Base-by-base conservation (phyloP, 1,139 yeast species). In the Chernovozyma aurita region DNA sequence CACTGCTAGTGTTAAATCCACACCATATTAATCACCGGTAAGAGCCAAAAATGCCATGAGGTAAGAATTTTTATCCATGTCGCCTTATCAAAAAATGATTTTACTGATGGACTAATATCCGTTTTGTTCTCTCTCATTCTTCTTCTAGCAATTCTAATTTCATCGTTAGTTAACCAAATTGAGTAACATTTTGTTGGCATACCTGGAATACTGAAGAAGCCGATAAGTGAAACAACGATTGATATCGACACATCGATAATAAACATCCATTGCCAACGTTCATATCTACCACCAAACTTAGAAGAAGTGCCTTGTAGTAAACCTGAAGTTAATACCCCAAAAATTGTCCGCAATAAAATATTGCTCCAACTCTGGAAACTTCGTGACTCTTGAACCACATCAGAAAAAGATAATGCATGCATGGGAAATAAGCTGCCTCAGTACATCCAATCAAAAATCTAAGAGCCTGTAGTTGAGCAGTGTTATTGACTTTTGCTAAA, bases 191-290 rank as follows among this genome's bases (percentile, higher is more conserved):
- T 61, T 36, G 61, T 51, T 17, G 85, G 85, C 18, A 78, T 74
- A 21, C 82, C 84, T 2, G 85, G 85, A 40, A 76, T 57, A 42
- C 67, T 45, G 46, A 71, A 73, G 45, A 79, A 67, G 0, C 88
- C 88, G 41, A 78, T 55, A 17, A 82, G 20, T 12, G 84, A 87
- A 35, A 83, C 76, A 3, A 64, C 73, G 21, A 80, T 49, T 2
- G 87, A 76, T 28, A 80, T 65, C 32, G 77, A 55, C 8, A 81
- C 83, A 54, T 81, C 87, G 42, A 82, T 70, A 40, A 82, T 71
- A 50, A 78, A 82, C 58, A 78, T 76, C 87, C 87, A 81, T 59
- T 80, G 72, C 87, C 87, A 82, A 9, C 85, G 78, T 26, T 60
- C 68, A 18, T 76, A 58, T 1, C 84, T 81, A 24, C 76, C 77